phyloP scores from a whole-genome alignment of 306 rosid genomes.

The Senna siamea region DNA sequence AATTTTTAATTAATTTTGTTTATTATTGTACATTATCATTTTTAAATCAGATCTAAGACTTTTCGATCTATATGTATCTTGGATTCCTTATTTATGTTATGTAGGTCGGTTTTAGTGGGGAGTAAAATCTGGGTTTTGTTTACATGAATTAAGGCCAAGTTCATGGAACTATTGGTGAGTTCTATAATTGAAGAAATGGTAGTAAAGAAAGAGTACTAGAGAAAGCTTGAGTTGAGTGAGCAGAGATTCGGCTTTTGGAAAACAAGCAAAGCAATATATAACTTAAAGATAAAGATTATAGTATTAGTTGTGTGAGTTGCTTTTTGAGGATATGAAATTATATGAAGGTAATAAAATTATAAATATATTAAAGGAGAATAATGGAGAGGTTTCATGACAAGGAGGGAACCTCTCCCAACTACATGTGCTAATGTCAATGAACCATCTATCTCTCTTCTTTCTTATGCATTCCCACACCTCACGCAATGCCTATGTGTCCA shows the following conservation, averaged over 20 bases:
- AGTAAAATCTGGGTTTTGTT: slow-evolving; percentile 18
- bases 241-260: slow-evolving; percentile 22
- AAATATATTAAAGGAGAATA: slow-evolving; percentile 21
- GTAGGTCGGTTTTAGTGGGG: not conserved
- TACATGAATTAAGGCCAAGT: slow-evolving; percentile 34
- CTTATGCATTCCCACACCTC: slow-evolving; percentile 56
- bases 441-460: slow-evolving; percentile 26
- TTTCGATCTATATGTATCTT: too few relatives aligned
- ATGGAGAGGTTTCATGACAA: slow-evolving; percentile 36
- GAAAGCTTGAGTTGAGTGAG: slow-evolving; percentile 15
- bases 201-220: not conserved
- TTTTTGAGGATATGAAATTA: not conserved
- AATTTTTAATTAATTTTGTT: too few relatives aligned
- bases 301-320: slow-evolving; percentile 31
- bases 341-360: not conserved
- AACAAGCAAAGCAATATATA: slow-evolving; percentile 35
- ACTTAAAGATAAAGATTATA: slow-evolving; percentile 3
- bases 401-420: slow-evolving; percentile 46
- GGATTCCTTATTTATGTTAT: too few relatives aligned
- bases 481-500: slow-evolving; percentile 62
- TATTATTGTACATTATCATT: too few relatives aligned
- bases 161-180: slow-evolving; percentile 30
- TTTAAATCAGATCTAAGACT: too few relatives aligned
- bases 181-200: slow-evolving; percentile 1
- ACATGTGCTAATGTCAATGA: slow-evolving; percentile 58